Evolutionary conservation across 2,329 filamentous ascomycete genomes (phyloP), one percentile per base, ranked within the genome.

Genomic region (Chlorencoelia australis): DNA sequence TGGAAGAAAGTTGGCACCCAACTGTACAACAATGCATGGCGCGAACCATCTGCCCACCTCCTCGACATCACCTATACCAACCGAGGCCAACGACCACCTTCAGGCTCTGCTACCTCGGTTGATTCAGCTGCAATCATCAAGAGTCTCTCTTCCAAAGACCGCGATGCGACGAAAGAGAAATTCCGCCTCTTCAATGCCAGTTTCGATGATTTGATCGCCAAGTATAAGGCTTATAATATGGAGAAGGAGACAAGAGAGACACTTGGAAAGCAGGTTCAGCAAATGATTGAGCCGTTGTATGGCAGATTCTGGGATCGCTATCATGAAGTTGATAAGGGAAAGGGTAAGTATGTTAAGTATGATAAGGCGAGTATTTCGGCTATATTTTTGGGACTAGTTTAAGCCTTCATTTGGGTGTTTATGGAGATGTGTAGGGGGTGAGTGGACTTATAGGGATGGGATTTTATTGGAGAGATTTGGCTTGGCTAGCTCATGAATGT

Each of bases 311-410:
- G 86, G 78, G 91, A 96, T 61, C 75, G 89, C 18, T 98, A 98
- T 58, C 88, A 95, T 58, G 91, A 96, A 62, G 79, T 96, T 46
- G 89, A 96, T 63, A 95, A 94, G 66, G 91, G 91, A 41, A 93
- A 88, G 63, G 89, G 89, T 49, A 98, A 98, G 62, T 94, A 96
- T 61, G 87, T 94, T 58, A 95, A 94, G 65, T 96, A 94, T 58
- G 88, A 95, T 65, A 95, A 95, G 67, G 69, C 69, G 26, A 74
- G 77, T 31, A 79, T 98, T 52, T 75, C 82, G 30, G 73, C 74
- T 15, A 68, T 80, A 7, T 79, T 58, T 35, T 30, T 49, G 26
- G 31, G 19, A 5, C n/a, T 37, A n/a, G n/a, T n/a, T n/a, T n/a
- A n/a, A n/a, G n/a, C n/a, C n/a, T n/a, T n/a, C n/a, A n/a, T n/a